Percentiles rank a stretch among this genome's conserved stretches.
Conservation (phyloP, 768 basidiomycete species). For the Leccinum variicolor region DNA sequence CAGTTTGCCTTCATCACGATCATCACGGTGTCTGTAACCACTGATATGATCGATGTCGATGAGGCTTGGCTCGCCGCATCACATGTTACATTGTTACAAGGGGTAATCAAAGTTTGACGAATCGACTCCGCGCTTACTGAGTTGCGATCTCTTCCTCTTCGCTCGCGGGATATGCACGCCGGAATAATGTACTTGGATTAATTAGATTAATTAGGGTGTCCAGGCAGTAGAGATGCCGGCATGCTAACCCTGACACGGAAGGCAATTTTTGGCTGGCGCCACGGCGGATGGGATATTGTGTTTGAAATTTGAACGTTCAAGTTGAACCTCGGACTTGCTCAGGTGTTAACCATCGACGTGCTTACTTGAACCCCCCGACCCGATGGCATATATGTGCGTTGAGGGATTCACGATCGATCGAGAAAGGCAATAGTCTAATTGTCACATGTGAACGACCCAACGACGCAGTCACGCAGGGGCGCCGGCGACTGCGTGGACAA, state of each 20-base stretch:
- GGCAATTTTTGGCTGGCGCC: neutral
- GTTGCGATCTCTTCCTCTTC: constrained; percentile 13
- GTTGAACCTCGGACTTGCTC: neutral
- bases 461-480: neutral
- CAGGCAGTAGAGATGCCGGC: constrained; percentile 9
- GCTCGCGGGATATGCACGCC: constrained; percentile 20
- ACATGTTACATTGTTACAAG: neutral
- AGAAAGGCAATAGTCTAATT: neutral
- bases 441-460: neutral
- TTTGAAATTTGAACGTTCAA: too few species aligned
- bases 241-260: constrained; percentile 11
- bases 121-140: constrained; percentile 9
- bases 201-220: constrained; percentile 6
- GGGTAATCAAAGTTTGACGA: constrained; percentile 24
- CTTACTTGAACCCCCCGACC: neutral
- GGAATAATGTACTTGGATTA: constrained; percentile 3
- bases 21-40: constrained; percentile 14
- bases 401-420: neutral
- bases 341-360: neutral
- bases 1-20: constrained; percentile 1
- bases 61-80: neutral
- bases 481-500: constrained; percentile 17
- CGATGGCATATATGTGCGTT: neutral
- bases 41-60: neutral
- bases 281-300: neutral